Conservation (phyloP, 1,284 basidiomycete species). For the Crucibulum parvulum region DNA sequence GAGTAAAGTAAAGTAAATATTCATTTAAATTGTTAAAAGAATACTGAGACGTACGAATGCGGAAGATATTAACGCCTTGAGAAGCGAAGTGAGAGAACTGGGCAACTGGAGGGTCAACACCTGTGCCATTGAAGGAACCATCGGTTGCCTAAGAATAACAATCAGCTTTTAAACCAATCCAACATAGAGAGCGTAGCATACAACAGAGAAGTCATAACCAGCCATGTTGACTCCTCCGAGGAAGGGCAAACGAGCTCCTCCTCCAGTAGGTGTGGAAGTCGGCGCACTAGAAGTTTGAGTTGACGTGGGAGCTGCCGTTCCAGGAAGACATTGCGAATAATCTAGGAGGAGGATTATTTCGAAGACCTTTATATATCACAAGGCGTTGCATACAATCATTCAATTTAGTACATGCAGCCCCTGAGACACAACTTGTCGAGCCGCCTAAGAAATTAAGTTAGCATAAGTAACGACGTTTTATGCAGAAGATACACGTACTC, state of each 20-base stretch:
- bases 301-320: constrained; percentile 12
- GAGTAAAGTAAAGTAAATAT: background rate
- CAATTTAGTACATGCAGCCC: constrained; percentile 21
- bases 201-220: constrained; percentile 38
- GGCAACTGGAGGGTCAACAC: constrained; percentile 39
- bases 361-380: constrained; percentile 25
- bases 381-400: constrained; percentile 17
- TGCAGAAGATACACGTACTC: constrained; percentile 8
- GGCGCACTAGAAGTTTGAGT: constrained; percentile 18
- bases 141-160: constrained; percentile 36
- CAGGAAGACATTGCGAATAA: constrained; percentile 29
- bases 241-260: constrained; percentile 32
- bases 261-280: constrained; percentile 7
- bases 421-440: constrained; percentile 23
- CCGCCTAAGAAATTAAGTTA: constrained; percentile 6
- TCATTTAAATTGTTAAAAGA: background rate
- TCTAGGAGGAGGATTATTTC: constrained; percentile 11
- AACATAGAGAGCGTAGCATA: background rate
- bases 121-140: constrained; percentile 49
- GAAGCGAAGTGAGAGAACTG: constrained; percentile 52
- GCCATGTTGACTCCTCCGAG: constrained; percentile 51
- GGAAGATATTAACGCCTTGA: constrained; percentile 54
- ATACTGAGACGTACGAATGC: constrained; percentile 41
- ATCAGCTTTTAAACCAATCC: background rate
- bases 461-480: background rate